phyloP scores from a whole-genome alignment of 2,329 filamentous ascomycete species.

The Exophiala lecanii-corni region DNA sequence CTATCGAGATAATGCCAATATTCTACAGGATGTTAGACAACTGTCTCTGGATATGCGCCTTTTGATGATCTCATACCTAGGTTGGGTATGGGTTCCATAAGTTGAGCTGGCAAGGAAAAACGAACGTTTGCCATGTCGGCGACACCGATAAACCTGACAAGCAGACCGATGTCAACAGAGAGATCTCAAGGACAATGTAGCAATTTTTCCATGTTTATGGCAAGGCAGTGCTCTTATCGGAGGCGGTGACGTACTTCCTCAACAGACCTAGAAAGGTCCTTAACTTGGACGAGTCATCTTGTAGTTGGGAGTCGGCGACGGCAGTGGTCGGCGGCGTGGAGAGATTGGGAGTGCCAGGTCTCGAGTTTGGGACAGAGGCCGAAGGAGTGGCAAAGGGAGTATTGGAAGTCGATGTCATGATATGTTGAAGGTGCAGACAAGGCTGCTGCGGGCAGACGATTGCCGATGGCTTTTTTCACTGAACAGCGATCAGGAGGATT shows the following conservation, averaged over 20 bases:
- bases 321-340: slow-evolving; percentile 32
- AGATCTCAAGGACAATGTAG: background rate
- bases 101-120: slow-evolving; percentile 91
- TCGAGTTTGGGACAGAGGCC: slow-evolving; percentile 18
- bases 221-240: slow-evolving; percentile 4
- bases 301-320: slow-evolving; percentile 48
- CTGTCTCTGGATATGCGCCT: background rate
- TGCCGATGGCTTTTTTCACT: no score
- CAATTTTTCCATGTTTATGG: no score
- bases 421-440: slow-evolving; percentile 5
- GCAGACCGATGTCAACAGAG: slow-evolving; percentile 9
- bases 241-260: slow-evolving; percentile 63
- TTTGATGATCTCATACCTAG: slow-evolving; percentile 50
- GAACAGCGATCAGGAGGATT: no score
- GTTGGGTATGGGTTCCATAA: slow-evolving; percentile 93
- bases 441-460: background rate
- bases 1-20: slow-evolving; percentile 99
- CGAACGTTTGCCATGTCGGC: slow-evolving; percentile 91
- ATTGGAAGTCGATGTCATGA: slow-evolving; percentile 23
- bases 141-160: slow-evolving; percentile 82
- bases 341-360: slow-evolving; percentile 21
- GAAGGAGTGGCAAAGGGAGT: slow-evolving; percentile 22
- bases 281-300: slow-evolving; percentile 81
- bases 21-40: slow-evolving; percentile 49
- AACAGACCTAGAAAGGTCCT: slow-evolving; percentile 83